phyloP scores from a whole-genome alignment of 148 eudicot species.

The Euryodendron excelsum region DNA sequence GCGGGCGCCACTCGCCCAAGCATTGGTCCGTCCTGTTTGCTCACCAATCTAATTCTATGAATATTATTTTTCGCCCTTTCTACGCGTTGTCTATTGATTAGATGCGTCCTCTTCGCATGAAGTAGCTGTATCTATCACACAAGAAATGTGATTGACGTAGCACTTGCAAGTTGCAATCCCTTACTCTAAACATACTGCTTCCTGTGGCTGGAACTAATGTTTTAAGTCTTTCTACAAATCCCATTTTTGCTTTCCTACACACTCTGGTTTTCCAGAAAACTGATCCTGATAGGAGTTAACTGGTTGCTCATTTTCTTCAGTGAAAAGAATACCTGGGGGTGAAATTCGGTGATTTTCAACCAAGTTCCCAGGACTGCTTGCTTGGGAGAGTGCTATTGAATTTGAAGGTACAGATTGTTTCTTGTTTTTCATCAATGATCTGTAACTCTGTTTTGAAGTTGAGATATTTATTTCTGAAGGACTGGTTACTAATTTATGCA shows the following conservation, averaged over 20 bases:
- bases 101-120: neutral
- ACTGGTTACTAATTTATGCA: neutral
- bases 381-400: neutral
- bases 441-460: neutral
- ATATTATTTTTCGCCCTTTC: no score
- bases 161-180: constrained; percentile 6
- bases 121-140: neutral
- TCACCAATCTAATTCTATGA: no score
- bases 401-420: constrained; percentile 9
- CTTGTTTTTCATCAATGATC: neutral
- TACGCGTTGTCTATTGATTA: neutral
- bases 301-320: constrained; percentile 6
- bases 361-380: constrained; percentile 1
- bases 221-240: neutral
- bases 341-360: neutral
- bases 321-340: neutral
- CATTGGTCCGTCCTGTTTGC: no score
- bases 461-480: neutral
- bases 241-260: neutral
- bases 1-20: no score
- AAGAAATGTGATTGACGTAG: neutral
- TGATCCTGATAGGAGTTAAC: neutral
- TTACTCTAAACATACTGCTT: neutral
- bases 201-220: neutral
- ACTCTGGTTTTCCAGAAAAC: neutral